phyloP scores from a whole-genome alignment of 2,329 filamentous ascomycete genomes.

The Teratosphaeria viscida region DNA sequence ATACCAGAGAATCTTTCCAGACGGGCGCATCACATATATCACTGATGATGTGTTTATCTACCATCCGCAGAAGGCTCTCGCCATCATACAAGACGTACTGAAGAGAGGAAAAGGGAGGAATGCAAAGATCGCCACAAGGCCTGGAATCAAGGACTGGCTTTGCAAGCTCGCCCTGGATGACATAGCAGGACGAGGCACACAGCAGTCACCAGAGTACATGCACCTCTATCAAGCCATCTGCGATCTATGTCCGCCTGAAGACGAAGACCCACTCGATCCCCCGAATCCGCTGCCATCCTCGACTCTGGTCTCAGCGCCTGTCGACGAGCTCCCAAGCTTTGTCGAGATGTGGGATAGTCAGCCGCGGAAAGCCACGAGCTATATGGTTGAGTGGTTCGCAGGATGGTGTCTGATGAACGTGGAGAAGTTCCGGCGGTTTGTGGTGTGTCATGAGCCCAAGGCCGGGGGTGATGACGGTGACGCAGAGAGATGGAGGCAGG shows the following conservation, averaged over 20 bases:
- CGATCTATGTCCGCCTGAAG: slow-evolving; percentile 16
- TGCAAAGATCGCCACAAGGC: slow-evolving; percentile 18
- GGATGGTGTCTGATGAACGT: slow-evolving; percentile 16
- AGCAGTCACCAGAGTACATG: slow-evolving; percentile 6
- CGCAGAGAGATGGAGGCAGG: slow-evolving; percentile 16
- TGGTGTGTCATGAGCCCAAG: slow-evolving; percentile 17
- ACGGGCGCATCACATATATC: slow-evolving; percentile 31
- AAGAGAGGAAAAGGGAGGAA: slow-evolving; percentile 17
- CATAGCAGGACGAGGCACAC: slow-evolving; percentile 5
- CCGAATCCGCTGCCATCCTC: slow-evolving; percentile 9
- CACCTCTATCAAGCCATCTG: slow-evolving; percentile 15
- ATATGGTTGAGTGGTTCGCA: slow-evolving; percentile 25
- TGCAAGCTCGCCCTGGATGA: slow-evolving; percentile 7
- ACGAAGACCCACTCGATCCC: slow-evolving; percentile 9
- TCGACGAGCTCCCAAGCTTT: slow-evolving; percentile 16
- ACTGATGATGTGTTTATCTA: slow-evolving; percentile 35
- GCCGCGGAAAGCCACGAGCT: slow-evolving; percentile 16
- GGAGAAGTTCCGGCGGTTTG: slow-evolving; percentile 18
- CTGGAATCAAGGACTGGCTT: slow-evolving; percentile 20
- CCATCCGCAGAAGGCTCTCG: slow-evolving; percentile 26
- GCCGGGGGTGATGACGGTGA: slow-evolving; percentile 4
- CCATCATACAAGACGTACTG: slow-evolving; percentile 28
- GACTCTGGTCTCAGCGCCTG: slow-evolving; percentile 14
- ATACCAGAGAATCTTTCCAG: slow-evolving; percentile 26
- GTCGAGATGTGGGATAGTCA: slow-evolving; percentile 15